Conservation (phyloP, 371 early-diverging fungal species). For the Mucor velutinosus region DNA sequence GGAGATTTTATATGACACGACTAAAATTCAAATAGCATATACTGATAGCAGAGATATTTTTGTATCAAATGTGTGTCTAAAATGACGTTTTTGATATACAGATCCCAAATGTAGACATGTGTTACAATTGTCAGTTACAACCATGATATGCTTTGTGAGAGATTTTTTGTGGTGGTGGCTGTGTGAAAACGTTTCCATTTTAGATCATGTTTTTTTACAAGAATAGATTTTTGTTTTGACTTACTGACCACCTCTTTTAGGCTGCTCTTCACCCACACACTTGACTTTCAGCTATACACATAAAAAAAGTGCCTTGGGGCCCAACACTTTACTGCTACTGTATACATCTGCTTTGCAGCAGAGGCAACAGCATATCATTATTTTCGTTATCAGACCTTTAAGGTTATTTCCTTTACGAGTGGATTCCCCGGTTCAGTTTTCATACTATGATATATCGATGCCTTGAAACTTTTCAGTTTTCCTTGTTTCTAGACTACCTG, state of each 20-base stretch:
- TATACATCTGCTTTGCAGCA: not conserved
- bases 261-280: slow-evolving; percentile 3
- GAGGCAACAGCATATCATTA: not conserved
- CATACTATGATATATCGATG: not conserved
- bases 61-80: not conserved
- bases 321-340: not conserved
- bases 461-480: not conserved
- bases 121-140: slow-evolving; percentile 4
- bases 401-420: not conserved
- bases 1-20: not conserved
- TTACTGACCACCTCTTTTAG: not conserved
- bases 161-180: slow-evolving; percentile 7
- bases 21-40: not conserved
- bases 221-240: slow-evolving; percentile 11
- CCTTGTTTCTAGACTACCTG: not conserved
- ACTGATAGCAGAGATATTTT: not conserved
- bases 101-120: not conserved
- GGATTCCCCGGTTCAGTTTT: not conserved
- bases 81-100: slow-evolving; percentile 1
- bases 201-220: not conserved
- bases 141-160: not conserved
- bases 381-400: not conserved
- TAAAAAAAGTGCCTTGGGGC: slow-evolving; percentile 4
- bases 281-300: not conserved
- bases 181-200: slow-evolving; percentile 9